These are phyloP conservation scores for Chaetomiaceae sp. DNA, from an alignment of 2,329 filamentous ascomycete genomes.

Conservation along the genomic window DNA sequence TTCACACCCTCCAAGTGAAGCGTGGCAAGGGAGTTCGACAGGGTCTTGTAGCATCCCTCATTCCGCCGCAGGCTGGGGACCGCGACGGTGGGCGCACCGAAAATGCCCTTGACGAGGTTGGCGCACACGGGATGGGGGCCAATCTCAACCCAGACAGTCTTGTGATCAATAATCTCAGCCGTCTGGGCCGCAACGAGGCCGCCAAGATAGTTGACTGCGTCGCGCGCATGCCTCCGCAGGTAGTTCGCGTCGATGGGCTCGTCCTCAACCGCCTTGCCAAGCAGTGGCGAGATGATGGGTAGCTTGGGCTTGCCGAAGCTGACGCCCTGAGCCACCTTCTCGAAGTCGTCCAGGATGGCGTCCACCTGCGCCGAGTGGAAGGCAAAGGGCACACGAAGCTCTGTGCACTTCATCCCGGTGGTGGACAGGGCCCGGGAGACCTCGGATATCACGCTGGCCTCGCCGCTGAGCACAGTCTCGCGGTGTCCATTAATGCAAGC, in stretches of 20 bases:
- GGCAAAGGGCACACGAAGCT: conserved; percentile 46
- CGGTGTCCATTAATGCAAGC: conserved; percentile 72
- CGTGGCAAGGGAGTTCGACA: not conserved
- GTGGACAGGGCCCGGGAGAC: conserved; percentile 23
- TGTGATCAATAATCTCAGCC: conserved; percentile 54
- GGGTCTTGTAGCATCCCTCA: conserved; percentile 43
- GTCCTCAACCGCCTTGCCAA: conserved; percentile 53
- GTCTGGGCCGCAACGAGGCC: conserved; percentile 55
- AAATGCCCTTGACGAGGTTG: conserved; percentile 42
- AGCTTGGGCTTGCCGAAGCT: conserved; percentile 42
- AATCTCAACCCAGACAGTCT: conserved; percentile 65
- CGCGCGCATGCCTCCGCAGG: conserved; percentile 57
- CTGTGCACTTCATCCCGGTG: conserved; percentile 37
- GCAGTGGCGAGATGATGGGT: conserved; percentile 62
- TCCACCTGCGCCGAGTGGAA: conserved; percentile 51
- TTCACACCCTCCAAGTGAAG: conserved; percentile 41
- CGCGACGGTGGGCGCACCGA: conserved; percentile 1
- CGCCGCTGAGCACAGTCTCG: conserved; percentile 63
- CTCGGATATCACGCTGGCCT: conserved; percentile 35
- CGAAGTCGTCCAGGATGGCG: conserved; percentile 52
- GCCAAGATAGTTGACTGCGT: conserved; percentile 63
- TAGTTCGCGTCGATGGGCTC: conserved; percentile 56
- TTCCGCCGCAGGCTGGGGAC: conserved; percentile 8
- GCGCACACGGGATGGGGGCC: conserved; percentile 68
- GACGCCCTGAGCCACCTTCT: conserved; percentile 36